These are phyloP conservation scores for Botrytis paeoniae DNA, from an alignment of 2,329 filamentous ascomycete genomes.

Conservation along the genomic window DNA sequence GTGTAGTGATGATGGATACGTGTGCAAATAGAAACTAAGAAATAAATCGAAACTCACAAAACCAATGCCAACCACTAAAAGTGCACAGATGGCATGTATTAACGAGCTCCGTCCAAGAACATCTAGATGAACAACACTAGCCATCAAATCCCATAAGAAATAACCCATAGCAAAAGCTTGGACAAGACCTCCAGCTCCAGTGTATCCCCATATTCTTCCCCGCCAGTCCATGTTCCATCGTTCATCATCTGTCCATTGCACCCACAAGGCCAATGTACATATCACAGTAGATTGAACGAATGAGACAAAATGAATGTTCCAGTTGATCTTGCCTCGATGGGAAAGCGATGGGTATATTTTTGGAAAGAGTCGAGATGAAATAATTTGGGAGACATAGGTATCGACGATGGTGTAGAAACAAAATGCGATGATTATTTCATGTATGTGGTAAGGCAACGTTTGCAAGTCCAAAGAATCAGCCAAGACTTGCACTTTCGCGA, in stretches of 20 bases:
- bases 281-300: constrained; percentile 71
- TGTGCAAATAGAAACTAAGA: too few relatives aligned
- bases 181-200: constrained; percentile 65
- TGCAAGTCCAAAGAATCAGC: constrained; percentile 25
- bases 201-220: constrained; percentile 74
- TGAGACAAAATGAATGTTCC: constrained; percentile 80
- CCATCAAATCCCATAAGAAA: constrained; percentile 73
- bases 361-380: constrained; percentile 61
- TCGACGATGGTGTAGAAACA: constrained; percentile 66
- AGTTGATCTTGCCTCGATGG: constrained; percentile 63
- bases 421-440: constrained; percentile 67
- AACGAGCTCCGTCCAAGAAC: constrained; percentile 62
- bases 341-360: constrained; percentile 55
- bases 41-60: constrained; percentile 56
- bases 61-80: constrained; percentile 67
- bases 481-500: background rate
- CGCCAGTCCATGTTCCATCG: constrained; percentile 60
- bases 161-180: constrained; percentile 75
- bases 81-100: constrained; percentile 46
- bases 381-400: constrained; percentile 60
- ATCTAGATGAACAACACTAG: constrained; percentile 63
- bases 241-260: constrained; percentile 64
- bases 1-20: background rate
- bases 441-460: constrained; percentile 71
- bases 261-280: constrained; percentile 66